A percentile compares a stretch with the other conserved stretches of the same genome.
Conservation (phyloP, 371 early-diverging fungal genomes). For the Apophysomyces elegans region DNA sequence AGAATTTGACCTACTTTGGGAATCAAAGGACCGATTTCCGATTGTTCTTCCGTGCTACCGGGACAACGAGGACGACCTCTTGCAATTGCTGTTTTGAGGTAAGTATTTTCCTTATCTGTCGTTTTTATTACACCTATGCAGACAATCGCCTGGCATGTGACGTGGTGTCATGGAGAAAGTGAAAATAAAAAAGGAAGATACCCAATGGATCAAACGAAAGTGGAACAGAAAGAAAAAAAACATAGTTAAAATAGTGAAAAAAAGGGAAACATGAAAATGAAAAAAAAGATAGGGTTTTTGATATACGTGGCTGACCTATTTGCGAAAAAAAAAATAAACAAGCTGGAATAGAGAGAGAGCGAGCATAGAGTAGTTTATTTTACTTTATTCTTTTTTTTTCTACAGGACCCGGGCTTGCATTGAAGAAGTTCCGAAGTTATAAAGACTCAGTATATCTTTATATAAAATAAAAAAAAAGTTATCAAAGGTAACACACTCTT, state of each 20-base stretch:
- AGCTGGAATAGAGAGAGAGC: no score
- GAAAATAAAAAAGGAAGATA: background rate
- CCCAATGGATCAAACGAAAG: background rate
- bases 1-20: no score
- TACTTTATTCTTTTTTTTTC: background rate
- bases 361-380: background rate
- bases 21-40: background rate
- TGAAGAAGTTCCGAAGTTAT: conserved; percentile 1
- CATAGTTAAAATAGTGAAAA: background rate
- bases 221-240: no score
- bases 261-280: background rate
- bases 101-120: conserved; percentile 9
- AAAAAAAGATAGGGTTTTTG: no score
- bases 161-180: background rate
- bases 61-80: background rate
- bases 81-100: conserved; percentile 5
- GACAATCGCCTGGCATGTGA: background rate
- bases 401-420: conserved; percentile 2
- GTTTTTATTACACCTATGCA: background rate
- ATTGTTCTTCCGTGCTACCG: conserved; percentile 11
- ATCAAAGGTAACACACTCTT: background rate
- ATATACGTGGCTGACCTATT: no score
- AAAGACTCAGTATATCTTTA: background rate
- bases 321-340: no score
- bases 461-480: conserved; percentile 1